Base-by-base conservation (phyloP, 192 early-diverging fungal genomes). In the Gaertneriomyces semiglobifer region DNA sequence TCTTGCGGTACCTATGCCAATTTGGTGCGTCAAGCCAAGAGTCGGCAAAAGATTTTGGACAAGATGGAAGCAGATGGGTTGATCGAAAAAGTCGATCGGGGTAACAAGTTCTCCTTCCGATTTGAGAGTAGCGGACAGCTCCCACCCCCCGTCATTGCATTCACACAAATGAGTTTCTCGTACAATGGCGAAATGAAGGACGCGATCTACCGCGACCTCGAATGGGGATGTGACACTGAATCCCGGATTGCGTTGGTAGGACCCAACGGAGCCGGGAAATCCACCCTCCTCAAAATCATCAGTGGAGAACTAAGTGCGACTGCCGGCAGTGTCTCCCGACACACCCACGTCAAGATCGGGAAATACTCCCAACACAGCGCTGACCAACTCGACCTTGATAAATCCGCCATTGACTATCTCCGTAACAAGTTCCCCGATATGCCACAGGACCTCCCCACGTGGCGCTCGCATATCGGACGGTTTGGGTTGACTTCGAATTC, bases 41-140 rank as follows among this genome's bases (percentile, higher is more conserved):
- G 92, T 43, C 91, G 94, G 76, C 96, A 96, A 74, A 99, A 99
- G 90, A 99, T 97, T 77, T 88, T 99, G 50, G 96, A 99, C 83
- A 99, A 99, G 84, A 99, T 99, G 96, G 92, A 95, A 80, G 96
- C 94, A 65, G 96, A 88, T 65, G 96, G 96, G 69, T 81, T 99
- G 58, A 88, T 99, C 54, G 96, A 99, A 69, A 94, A 96, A 82
- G 92, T 96, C 48, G 88, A 93, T 62, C 76, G 78, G 53, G 81
- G 80, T 53, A 79, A 75, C 56, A 67, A 84, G 64, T 92, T 93
- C 84, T 86, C 88, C 68, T 96, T 99, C 80, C 78, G 80, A 68
- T 99, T 99, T 84, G 86, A 89, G 47, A 83, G 89, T 68, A 84
- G 88, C 53, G 88, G 84, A 45, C 91, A 89, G 70, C 85, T 99